A percentile compares a stretch with the other conserved stretches of the same genome.
Evolutionary conservation across 129 eudicot genomes (phyloP).

Genomic region (Tagetes patula): DNA sequence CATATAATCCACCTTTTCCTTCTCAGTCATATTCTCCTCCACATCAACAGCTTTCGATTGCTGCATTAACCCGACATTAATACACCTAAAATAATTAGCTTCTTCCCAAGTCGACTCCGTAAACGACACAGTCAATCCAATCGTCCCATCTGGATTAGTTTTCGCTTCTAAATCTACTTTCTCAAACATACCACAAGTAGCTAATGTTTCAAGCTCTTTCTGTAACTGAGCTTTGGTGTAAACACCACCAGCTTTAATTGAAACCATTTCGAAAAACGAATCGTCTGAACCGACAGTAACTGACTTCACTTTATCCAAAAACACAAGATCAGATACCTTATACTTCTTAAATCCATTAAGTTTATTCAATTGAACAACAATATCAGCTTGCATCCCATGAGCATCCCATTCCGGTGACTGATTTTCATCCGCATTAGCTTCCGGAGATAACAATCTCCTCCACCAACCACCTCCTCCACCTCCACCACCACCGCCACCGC

Average conservation of each 20-base stretch:
- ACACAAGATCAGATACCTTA: slow-evolving; percentile 63
- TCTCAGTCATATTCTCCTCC: slow-evolving; percentile 77
- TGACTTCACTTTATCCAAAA: slow-evolving; percentile 42
- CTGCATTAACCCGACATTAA: slow-evolving; percentile 78
- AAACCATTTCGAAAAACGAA: slow-evolving; percentile 73
- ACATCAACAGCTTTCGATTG: slow-evolving; percentile 68
- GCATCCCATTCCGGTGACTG: slow-evolving; percentile 62
- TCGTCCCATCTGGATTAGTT: slow-evolving; percentile 77
- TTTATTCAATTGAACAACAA: slow-evolving; percentile 52
- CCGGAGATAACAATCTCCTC: slow-evolving; percentile 42
- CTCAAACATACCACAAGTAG: slow-evolving; percentile 86
- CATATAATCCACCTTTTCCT: slow-evolving; percentile 57
- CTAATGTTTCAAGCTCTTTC: slow-evolving; percentile 80
- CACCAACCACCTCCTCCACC: slow-evolving; percentile 59
- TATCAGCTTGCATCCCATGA: slow-evolving; percentile 76
- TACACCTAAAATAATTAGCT: slow-evolving; percentile 64
- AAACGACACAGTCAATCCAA: slow-evolving; percentile 51
- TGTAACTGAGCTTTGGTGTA: slow-evolving; percentile 79
- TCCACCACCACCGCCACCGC: slow-evolving; percentile 57
- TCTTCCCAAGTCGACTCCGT: slow-evolving; percentile 69
- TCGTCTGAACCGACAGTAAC: slow-evolving; percentile 57
- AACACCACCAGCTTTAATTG: slow-evolving; percentile 63
- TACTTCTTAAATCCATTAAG: slow-evolving; percentile 71
- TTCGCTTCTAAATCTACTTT: slow-evolving; percentile 70
- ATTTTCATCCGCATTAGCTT: slow-evolving; percentile 65